Evolutionary conservation across 2,329 filamentous ascomycete genomes (phyloP).

Genomic region (Aaosphaeria arxii): DNA sequence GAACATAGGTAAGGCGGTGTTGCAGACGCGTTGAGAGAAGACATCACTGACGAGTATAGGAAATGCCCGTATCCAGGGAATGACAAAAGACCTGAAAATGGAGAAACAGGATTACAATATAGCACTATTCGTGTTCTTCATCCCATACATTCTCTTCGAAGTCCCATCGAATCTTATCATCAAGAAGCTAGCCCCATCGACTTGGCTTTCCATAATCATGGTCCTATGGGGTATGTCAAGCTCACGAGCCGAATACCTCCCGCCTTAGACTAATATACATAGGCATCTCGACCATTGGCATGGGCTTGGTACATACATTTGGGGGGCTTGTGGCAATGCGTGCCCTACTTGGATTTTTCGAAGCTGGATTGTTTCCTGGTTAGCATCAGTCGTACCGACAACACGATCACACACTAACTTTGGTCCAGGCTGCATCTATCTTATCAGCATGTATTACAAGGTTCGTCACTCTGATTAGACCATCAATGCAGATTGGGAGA

Average conservation of each 20-base stretch:
- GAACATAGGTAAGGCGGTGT: slow-evolving; percentile 24
- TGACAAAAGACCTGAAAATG: slow-evolving; percentile 39
- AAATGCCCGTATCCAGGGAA: slow-evolving; percentile 41
- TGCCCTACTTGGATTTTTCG: slow-evolving; percentile 36
- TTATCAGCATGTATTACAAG: slow-evolving; percentile 19
- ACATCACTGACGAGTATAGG: slow-evolving; percentile 14
- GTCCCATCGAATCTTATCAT: slow-evolving; percentile 38
- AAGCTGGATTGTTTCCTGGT: slow-evolving; percentile 36
- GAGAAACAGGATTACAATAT: slow-evolving; percentile 35
- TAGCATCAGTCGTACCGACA: not conserved
- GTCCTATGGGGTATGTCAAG: slow-evolving; percentile 31
- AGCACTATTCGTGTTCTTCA: slow-evolving; percentile 37
- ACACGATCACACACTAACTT: not conserved
- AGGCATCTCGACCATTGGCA: slow-evolving; percentile 41
- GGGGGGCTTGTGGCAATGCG: slow-evolving; percentile 48
- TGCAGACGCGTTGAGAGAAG: not conserved
- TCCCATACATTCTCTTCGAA: slow-evolving; percentile 38
- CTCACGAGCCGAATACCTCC: not conserved
- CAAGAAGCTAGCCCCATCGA: slow-evolving; percentile 38
- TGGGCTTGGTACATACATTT: slow-evolving; percentile 48
- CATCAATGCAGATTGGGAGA: slow-evolving; percentile 20
- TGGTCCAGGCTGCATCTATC: slow-evolving; percentile 24
- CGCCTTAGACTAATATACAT: not conserved
- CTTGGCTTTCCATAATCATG: slow-evolving; percentile 39
- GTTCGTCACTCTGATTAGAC: no score